Evolutionary conservation across 2,329 filamentous ascomycete species (phyloP).

Genomic region (Microdochium nivale): DNA sequence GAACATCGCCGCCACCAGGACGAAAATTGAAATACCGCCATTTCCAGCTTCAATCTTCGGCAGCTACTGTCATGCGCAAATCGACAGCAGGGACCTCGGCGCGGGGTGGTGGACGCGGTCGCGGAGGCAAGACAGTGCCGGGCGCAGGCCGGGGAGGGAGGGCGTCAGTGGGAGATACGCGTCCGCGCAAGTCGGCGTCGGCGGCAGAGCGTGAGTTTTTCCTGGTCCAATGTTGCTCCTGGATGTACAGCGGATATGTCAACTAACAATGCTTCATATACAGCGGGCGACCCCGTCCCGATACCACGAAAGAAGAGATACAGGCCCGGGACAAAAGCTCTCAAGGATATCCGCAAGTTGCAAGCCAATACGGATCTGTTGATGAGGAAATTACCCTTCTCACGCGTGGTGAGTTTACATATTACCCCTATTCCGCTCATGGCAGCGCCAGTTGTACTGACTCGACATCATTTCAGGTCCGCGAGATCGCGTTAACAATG

Average conservation of each 20-base stretch:
- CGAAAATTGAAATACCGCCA: not conserved
- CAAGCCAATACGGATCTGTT: conserved; percentile 86
- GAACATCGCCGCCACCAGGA: not conserved
- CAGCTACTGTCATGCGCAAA: not conserved
- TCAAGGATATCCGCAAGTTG: conserved; percentile 86
- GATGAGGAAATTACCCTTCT: conserved; percentile 71
- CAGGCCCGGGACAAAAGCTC: conserved; percentile 71
- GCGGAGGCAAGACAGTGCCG: not conserved
- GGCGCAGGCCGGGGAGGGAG: not conserved
- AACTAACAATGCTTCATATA: conserved; percentile 12
- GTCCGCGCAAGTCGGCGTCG: conserved; percentile 21
- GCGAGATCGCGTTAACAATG: conserved; percentile 63
- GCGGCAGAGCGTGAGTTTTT: not conserved
- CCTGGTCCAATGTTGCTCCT: conserved; percentile 1
- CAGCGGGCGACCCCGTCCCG: conserved; percentile 68
- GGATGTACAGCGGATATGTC: not conserved
- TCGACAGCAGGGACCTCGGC: not conserved
- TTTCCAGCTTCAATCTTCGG: not conserved
- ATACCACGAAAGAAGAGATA: conserved; percentile 55
- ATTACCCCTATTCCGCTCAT: not conserved
- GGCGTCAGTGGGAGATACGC: not conserved
- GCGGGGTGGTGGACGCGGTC: not conserved
- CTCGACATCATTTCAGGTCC: conserved; percentile 33
- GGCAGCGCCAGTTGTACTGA: conserved; percentile 1
- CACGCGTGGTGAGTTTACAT: conserved; percentile 51